Base-by-base conservation (phyloP, 495 filamentous ascomycete genomes). In the Podospora comata region DNA sequence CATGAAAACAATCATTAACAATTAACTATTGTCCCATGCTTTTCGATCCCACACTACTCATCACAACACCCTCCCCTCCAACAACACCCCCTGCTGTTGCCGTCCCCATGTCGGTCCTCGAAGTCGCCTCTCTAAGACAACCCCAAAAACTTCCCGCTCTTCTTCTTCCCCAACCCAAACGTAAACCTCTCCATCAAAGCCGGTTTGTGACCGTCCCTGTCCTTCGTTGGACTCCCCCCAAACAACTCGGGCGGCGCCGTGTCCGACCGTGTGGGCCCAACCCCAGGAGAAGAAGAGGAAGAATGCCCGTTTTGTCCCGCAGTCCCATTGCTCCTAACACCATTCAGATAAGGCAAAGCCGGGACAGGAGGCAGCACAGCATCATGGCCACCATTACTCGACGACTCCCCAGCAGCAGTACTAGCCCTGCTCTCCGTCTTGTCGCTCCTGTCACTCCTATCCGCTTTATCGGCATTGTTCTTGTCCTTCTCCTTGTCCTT, bases 101-200 rank as follows among this genome's bases (percentile, higher is more conserved):
- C 23, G 1, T 48, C 39, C 15, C 39, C 39, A 3, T 48, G 9
- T 11, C 1, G 0, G 0, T 20, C 30, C 4, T 32, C 7, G 30
- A 4, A 32, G 7, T 6, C n/a, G 65, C 54, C 65, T 26, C 4
- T 15, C 67, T 69, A 72, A 13, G 67, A 67, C 70, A 32, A 19
- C 34, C 75, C 77, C 73, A 76, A 74, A 67, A 84, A 75, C 66
- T 76, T 74, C 53, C 76, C 77, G 72, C 83, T 86, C 80, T 88
- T 89, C 78, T 88, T 89, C 69, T 82, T 79, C 19, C 86, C 85
- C 62, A 89, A 70, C 65, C 85, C 79, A 66, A 86, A 85, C 68
- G 80, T 87, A 70, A 89, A 87, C 66, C 88, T 78, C 55, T 81
- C 81, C 69, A 82, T 85, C 13, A 82, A 66, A 34, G 73, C 65